phyloP scores from a whole-genome alignment of 1,284 basidiomycete species.

The Heliocybe sulcata region DNA sequence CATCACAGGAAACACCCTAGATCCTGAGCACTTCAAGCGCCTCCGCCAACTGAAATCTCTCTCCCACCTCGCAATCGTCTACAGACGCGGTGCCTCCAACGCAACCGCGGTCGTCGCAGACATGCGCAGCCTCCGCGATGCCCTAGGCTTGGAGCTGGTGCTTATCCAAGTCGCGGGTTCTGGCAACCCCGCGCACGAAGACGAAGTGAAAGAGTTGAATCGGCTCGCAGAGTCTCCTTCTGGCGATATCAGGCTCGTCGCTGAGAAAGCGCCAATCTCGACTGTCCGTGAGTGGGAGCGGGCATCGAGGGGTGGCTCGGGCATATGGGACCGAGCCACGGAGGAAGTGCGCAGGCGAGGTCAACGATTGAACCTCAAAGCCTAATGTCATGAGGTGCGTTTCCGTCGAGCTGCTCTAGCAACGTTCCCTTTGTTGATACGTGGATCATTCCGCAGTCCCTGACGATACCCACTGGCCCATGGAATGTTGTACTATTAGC shows the following conservation, averaged over 20 bases:
- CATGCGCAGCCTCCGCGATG: slow-evolving; percentile 14
- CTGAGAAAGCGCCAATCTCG: slow-evolving; percentile 23
- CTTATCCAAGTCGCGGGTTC: slow-evolving; percentile 24
- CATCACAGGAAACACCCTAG: slow-evolving; percentile 16
- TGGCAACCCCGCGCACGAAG: slow-evolving; percentile 9
- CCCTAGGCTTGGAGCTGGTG: slow-evolving; percentile 17
- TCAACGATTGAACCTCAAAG: neutral
- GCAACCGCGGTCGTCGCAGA: slow-evolving; percentile 13
- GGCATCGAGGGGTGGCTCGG: slow-evolving; percentile 16
- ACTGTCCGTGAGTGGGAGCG: slow-evolving; percentile 26
- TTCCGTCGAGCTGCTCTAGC: too few relatives aligned
- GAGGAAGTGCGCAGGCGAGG: slow-evolving; percentile 3
- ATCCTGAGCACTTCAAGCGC: slow-evolving; percentile 16
- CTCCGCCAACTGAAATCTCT: slow-evolving; percentile 23
- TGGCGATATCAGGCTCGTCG: slow-evolving; percentile 22
- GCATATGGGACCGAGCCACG: slow-evolving; percentile 23
- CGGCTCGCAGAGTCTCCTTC: slow-evolving; percentile 14
- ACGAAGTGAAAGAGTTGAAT: slow-evolving; percentile 17
- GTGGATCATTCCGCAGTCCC: too few relatives aligned
- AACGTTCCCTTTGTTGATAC: too few relatives aligned
- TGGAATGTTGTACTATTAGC: too few relatives aligned
- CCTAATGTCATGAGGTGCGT: neutral
- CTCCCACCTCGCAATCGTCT: slow-evolving; percentile 29
- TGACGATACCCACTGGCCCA: too few relatives aligned
- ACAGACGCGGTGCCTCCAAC: slow-evolving; percentile 15